These are phyloP conservation scores for Synchytrium microbalum DNA, from an alignment of 371 early-diverging fungal genomes.

Conservation along the genomic window DNA sequence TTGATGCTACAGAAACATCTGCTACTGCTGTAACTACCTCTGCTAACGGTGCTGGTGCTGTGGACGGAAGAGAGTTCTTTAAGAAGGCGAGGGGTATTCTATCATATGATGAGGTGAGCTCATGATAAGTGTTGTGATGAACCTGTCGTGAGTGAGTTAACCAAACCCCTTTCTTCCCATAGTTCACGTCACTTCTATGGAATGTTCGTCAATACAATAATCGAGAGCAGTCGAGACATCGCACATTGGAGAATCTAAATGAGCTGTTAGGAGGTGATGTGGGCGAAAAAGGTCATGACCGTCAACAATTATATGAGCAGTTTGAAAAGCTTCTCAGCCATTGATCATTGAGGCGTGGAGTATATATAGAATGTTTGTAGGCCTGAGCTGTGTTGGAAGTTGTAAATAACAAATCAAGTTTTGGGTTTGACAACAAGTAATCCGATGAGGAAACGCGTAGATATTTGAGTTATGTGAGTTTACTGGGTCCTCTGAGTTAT, in stretches of 20 bases:
- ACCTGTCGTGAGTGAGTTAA: neutral
- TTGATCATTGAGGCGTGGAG: constrained; percentile 9
- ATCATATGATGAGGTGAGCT: constrained; percentile 28
- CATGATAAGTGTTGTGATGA: neutral
- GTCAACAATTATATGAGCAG: constrained; percentile 16
- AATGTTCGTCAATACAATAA: constrained; percentile 31
- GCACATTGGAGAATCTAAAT: constrained; percentile 27
- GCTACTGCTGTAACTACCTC: no score
- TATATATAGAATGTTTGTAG: no score
- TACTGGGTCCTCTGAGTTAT: no score
- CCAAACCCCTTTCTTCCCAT: neutral
- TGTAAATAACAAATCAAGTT: no score
- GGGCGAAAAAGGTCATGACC: constrained; percentile 17
- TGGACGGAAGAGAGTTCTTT: constrained; percentile 34
- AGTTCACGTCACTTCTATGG: constrained; percentile 26
- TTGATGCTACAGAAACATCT: neutral
- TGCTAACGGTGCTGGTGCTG: constrained; percentile 13
- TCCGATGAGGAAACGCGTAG: no score
- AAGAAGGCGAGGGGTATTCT: constrained; percentile 18
- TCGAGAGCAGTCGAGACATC: constrained; percentile 24
- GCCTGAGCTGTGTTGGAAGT: no score
- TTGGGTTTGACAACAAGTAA: no score
- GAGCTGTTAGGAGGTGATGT: constrained; percentile 12
- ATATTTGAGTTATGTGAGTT: no score
- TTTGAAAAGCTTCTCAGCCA: constrained; percentile 25